Base-by-base conservation (phyloP, 2,329 filamentous ascomycete species). In the Calcarisporium arbuscula region DNA sequence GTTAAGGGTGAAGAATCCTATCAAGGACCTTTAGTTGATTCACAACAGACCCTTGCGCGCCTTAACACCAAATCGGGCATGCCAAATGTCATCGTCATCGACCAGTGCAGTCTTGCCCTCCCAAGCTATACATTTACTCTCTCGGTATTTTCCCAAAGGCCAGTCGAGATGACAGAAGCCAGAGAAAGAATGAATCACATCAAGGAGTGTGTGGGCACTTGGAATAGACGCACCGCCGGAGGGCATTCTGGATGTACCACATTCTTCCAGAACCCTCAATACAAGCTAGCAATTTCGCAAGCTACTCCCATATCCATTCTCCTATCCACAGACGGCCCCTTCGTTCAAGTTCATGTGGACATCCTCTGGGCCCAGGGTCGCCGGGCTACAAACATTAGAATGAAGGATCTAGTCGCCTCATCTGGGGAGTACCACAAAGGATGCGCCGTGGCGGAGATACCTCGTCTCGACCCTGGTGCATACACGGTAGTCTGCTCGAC, bases 401-500 rank as follows among this genome's bases (percentile, higher is more conserved):
- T 77, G 44, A 79, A 85, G 46, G 89, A 95, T 52, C 77, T 96
- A 25, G 72, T 94, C 17, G 75, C 76, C 16, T 82, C 86, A 36
- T 94, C 86, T 21, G 85, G 85, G n/a, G 87, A 95, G 46, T 95
- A 98, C 59, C 80, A 85, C 31, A 79, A 82, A 19, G 83, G 84
- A 19, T 85, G 83, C 53, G 84, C 85, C 5, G 67, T 88, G 20
- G 80, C 82, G 4, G 75, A 85, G 42, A 62, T 74, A 46, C 57
- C 50, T 51, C 43, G 64, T 15, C 62, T 95, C 14, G 77, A 80
- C 25, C 64, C 76, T 1, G 90, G 90, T 1, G 70, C 70, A 1
- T 98, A 96, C 57, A 95, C 86, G 0, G 71, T 95, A 36, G 82
- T 95, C 6, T 90, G 84, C 54, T 95, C 87, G 3, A 94, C 90